Evolutionary conservation across 768 basidiomycete species (phyloP), one percentile per base, ranked within the genome.

Genomic region (Gloeophyllum trabeum): DNA sequence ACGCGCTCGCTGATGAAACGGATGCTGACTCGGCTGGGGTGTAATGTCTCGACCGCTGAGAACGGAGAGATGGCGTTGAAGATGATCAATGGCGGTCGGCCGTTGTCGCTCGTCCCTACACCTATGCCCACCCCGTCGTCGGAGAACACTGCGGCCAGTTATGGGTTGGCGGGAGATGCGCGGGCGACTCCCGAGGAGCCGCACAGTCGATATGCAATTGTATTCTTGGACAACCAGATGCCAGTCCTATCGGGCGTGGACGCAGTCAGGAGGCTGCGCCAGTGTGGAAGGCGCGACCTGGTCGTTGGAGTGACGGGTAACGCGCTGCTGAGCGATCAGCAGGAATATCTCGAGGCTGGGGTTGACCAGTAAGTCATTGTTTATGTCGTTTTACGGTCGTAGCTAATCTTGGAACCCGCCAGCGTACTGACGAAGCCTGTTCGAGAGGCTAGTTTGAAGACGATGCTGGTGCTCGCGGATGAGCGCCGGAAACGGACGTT

Each of bases 341-440:
- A 75, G 35, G 81, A 84, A 55, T 89, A 86, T 56, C 61, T 80
- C 6, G 73, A 73, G 6, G 84, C 86, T 3, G 85, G 85, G 22
- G 84, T 75, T 35, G 79, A 87, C 61, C 69, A 75, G 83, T 84
- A 59, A 46, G 77, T 63, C 18, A 3, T 39, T 18, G 10, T 18
- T 4, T 40, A 4, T 4, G 12, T n/a, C 5, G 46, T 44, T 41
- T 16, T 7, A 13, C 24, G 37, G 20, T 45, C 26, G 12, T 23
- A 14, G 22, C 23, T 24, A 36, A 23, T 34, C 14, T 5, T 40
- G 4, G 43, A 14, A 18, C 38, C 22, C 43, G 45, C 12, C 43
- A 86, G 82, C 40, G 75, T 89, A 12, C 59, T 89, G 46, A 87
- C 82, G 39, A 89, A 89, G 60, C 86, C 87, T 0, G 86, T 88